Evolutionary conservation across 2,329 filamentous ascomycete genomes (phyloP).

Genomic region (Emericellopsis cladophorae): DNA sequence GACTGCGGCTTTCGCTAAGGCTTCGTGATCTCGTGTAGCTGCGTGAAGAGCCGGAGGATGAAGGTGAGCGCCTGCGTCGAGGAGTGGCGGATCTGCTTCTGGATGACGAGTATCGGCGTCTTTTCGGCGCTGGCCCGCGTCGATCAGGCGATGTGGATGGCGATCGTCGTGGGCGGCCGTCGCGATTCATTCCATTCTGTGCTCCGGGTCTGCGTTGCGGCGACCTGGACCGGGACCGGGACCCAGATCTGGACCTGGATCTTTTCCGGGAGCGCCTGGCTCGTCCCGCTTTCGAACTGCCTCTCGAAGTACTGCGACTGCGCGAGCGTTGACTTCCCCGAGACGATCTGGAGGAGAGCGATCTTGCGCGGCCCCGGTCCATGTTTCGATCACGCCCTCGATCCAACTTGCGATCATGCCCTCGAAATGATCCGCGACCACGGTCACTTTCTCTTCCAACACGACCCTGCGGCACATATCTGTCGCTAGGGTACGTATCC

Average conservation of each 20-base stretch:
- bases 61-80: conserved; percentile 21
- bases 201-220: conserved; percentile 9
- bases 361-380: conserved; percentile 3
- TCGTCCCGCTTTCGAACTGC: conserved; percentile 17
- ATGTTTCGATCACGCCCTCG: no score
- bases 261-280: conserved; percentile 22
- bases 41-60: conserved; percentile 23
- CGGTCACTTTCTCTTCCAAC: conserved; percentile 31
- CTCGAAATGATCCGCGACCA: conserved; percentile 19
- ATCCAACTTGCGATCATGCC: conserved; percentile 4
- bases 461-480: conserved; percentile 37
- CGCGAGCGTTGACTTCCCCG: conserved; percentile 20
- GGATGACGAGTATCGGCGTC: conserved; percentile 35
- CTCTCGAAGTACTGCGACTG: conserved; percentile 15
- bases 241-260: conserved; percentile 19
- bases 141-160: conserved; percentile 22
- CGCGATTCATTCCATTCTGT: conserved; percentile 9
- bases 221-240: conserved; percentile 5
- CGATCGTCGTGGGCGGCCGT: conserved; percentile 11
- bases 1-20: conserved; percentile 16
- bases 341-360: conserved; percentile 20
- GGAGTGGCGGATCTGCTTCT: conserved; percentile 30
- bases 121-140: conserved; percentile 32
- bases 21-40: conserved; percentile 27
- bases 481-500: conserved; percentile 34